A percentile compares a stretch with the other conserved stretches of the same genome.
Evolutionary conservation across 257 asterid genomes (phyloP).

Genomic region (Capsicum pubescens): DNA sequence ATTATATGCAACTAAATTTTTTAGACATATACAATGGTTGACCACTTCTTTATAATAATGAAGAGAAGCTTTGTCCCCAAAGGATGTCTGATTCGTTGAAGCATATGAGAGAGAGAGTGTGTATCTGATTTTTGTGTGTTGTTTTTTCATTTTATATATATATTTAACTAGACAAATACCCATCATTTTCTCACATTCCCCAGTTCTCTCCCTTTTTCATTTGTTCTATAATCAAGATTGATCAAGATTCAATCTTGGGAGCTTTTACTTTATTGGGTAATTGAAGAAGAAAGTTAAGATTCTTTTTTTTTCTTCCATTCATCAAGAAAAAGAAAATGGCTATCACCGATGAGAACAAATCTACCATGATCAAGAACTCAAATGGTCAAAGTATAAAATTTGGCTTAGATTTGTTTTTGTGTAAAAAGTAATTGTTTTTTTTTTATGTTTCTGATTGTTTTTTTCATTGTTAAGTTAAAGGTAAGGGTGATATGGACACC

Average conservation of each 20-base stretch:
- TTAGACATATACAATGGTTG: not conserved
- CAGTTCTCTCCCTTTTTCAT: conserved; percentile 35
- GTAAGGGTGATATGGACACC: conserved; percentile 50
- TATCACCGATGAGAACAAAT: conserved; percentile 59
- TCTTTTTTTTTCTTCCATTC: not conserved
- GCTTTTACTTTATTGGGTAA: not conserved
- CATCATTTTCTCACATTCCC: conserved; percentile 34
- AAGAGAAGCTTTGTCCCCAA: not conserved
- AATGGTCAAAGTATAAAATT: conserved; percentile 53
- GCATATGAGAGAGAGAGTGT: not conserved
- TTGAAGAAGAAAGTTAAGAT: conserved; percentile 2
- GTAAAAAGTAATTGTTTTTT: not conserved
- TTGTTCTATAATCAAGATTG: not conserved
- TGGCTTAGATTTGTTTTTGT: not conserved
- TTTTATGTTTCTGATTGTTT: not conserved
- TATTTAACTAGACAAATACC: conserved; percentile 50
- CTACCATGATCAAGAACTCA: conserved; percentile 47
- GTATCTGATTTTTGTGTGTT: not conserved
- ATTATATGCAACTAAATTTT: not conserved
- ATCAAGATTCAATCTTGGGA: conserved; percentile 26
- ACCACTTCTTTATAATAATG: not conserved
- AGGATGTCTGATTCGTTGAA: conserved; percentile 2
- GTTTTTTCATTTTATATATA: not conserved
- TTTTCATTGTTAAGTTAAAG: conserved; percentile 41
- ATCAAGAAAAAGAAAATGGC: conserved; percentile 47